Percentiles rank a stretch among this genome's conserved stretches.
Evolutionary conservation across 2,329 filamentous ascomycete genomes (phyloP).

Genomic region (Ascochyta rabiei): DNA sequence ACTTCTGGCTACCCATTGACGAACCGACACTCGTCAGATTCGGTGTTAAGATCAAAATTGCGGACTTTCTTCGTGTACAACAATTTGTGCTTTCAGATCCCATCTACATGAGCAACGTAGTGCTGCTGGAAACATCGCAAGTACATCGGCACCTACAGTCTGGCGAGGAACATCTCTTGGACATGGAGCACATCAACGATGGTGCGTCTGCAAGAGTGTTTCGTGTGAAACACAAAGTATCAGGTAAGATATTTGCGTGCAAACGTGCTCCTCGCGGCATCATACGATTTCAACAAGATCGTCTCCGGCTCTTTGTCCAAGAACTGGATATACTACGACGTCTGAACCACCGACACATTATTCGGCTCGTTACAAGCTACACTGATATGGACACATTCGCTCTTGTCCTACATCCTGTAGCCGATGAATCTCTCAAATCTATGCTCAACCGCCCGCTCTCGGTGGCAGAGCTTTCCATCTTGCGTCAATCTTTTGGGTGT

Average conservation of each 20-base stretch:
- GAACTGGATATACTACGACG: not conserved
- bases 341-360: not conserved
- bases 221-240: not conserved
- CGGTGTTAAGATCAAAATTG: not conserved
- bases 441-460: not conserved
- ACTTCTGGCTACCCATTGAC: constrained; percentile 1
- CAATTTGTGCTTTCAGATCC: not conserved
- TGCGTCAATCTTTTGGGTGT: not conserved
- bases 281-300: not conserved
- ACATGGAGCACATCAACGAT: not conserved
- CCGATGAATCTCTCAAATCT: not conserved
- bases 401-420: not conserved
- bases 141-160: not conserved
- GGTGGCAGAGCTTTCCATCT: not conserved
- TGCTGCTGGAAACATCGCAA: not conserved
- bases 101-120: not conserved
- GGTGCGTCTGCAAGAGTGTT: not conserved
- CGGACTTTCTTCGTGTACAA: not conserved
- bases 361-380: not conserved
- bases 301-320: not conserved
- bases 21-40: not conserved
- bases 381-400: not conserved
- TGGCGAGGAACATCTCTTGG: not conserved
- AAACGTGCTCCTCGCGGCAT: not conserved
- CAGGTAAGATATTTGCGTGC: not conserved